Conservation (phyloP, 2,329 filamentous ascomycete species). For the Colletotrichum lindemuthianum region DNA sequence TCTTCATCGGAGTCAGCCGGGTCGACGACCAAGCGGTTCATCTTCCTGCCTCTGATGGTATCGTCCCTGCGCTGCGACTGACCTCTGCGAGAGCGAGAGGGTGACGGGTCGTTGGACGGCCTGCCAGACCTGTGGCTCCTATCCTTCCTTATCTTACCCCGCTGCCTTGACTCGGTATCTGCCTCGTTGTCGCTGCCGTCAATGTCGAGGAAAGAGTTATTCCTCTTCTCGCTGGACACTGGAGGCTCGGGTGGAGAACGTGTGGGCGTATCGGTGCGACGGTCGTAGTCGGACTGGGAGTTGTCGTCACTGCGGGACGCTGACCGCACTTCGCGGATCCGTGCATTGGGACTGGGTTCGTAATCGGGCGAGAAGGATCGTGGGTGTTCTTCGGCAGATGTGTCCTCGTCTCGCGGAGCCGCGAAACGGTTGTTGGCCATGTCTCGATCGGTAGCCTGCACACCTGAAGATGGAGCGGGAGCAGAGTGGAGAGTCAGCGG, state of each 20-base stretch:
- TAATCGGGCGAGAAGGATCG: constrained; percentile 81
- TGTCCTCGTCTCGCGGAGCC: constrained; percentile 9
- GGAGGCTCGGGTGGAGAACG: constrained; percentile 46
- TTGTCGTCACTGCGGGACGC: constrained; percentile 47
- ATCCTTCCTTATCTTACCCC: constrained; percentile 26
- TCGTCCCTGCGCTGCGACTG: constrained; percentile 14
- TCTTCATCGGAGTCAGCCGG: constrained; percentile 48
- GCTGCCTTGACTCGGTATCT: constrained; percentile 42
- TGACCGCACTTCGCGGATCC: constrained; percentile 72
- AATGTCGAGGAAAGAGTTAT: constrained; percentile 62
- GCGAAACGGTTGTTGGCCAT: constrained; percentile 16
- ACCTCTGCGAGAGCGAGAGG: background rate
- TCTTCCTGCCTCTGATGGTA: constrained; percentile 32
- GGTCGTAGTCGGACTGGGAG: constrained; percentile 18
- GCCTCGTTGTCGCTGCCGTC: constrained; percentile 61
- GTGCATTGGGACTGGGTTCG: constrained; percentile 75
- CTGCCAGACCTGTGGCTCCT: constrained; percentile 9
- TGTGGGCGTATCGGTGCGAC: constrained; percentile 48
- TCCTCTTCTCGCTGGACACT: constrained; percentile 45
- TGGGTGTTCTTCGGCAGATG: constrained; percentile 45
- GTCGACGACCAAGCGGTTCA: constrained; percentile 39
- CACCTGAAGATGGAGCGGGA: background rate
- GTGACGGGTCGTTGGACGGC: constrained; percentile 29
- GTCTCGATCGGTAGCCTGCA: constrained; percentile 17
- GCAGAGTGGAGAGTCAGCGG: constrained; percentile 22